phyloP scores from a whole-genome alignment of 805 yeast genomes.

The Starmerella bacillaris region DNA sequence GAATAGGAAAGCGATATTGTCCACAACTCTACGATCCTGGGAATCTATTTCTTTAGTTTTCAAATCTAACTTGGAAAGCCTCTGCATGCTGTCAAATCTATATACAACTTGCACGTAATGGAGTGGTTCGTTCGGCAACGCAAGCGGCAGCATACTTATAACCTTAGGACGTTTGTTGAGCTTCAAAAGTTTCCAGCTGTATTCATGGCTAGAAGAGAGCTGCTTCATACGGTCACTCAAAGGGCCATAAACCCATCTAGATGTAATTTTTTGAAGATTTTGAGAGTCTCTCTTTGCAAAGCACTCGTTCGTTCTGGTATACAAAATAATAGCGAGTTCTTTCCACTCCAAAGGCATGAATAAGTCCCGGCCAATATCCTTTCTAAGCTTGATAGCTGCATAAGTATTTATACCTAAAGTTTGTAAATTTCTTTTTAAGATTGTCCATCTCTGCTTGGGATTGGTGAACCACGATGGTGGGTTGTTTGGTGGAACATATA shows the following conservation, averaged over 20 bases:
- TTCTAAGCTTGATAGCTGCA: conserved; percentile 18
- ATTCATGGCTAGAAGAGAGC: conserved; percentile 39
- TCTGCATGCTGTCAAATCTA: conserved; percentile 44
- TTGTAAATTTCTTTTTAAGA: conserved; percentile 16
- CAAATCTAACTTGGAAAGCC: conserved; percentile 32
- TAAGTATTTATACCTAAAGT: conserved; percentile 17
- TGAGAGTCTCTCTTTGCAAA: conserved; percentile 46
- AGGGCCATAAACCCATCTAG: conserved; percentile 49
- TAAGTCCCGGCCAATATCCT: conserved; percentile 16
- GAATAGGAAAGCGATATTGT: conserved; percentile 43
- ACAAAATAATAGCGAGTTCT: conserved; percentile 62
- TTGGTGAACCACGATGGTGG: conserved; percentile 16
- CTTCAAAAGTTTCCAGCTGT: conserved; percentile 63
- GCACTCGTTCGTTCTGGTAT: conserved; percentile 60
- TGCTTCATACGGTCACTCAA: conserved; percentile 33
- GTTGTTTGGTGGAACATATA: conserved; percentile 26
- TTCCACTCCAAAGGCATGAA: conserved; percentile 52
- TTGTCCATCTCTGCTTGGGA: conserved; percentile 17
- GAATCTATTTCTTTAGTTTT: conserved; percentile 30
- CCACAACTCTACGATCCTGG: conserved; percentile 37
- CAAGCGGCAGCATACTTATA: conserved; percentile 48
- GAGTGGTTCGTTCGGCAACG: conserved; percentile 37
- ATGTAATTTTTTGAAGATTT: conserved; percentile 29
- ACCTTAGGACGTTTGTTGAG: conserved; percentile 58
- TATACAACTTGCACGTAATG: conserved; percentile 44